Conservation (phyloP, 2,329 filamentous ascomycete genomes). For the Pseudogymnoascus sp. region DNA sequence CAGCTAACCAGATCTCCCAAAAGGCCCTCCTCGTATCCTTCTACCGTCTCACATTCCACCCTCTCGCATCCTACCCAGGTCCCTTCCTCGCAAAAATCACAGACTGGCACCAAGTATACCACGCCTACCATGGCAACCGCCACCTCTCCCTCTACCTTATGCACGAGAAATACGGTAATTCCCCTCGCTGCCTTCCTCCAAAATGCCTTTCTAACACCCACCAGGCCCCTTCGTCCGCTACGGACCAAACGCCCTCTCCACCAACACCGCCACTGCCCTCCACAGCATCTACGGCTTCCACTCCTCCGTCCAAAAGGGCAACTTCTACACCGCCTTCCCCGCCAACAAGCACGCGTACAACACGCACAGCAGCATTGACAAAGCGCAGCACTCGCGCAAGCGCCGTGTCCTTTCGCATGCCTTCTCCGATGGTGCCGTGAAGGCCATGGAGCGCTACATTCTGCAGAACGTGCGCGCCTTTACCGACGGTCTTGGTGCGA, state of each 20-base stretch:
- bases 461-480: conserved; percentile 42
- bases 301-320: conserved; percentile 56
- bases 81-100: conserved; percentile 56
- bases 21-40: conserved; percentile 22
- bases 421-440: conserved; percentile 37
- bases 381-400: conserved; percentile 61
- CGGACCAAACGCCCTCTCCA: conserved; percentile 67
- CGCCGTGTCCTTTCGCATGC: conserved; percentile 56
- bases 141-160: conserved; percentile 65
- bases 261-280: conserved; percentile 64
- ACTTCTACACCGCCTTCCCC: conserved; percentile 67
- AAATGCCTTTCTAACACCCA: background rate
- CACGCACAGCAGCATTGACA: conserved; percentile 65
- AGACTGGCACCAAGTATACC: conserved; percentile 60
- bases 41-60: conserved; percentile 56
- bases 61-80: conserved; percentile 56
- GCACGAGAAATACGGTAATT: conserved; percentile 61
- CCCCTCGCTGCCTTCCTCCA: conserved; percentile 12
- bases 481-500: conserved; percentile 46
- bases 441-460: conserved; percentile 27
- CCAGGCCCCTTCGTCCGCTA: conserved; percentile 62
- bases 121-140: conserved; percentile 65
- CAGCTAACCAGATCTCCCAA: background rate
- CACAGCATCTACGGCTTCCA: conserved; percentile 59
- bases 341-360: conserved; percentile 57